phyloP scores from a whole-genome alignment of 1,284 basidiomycete species.

The Leccinum griseonigrum region DNA sequence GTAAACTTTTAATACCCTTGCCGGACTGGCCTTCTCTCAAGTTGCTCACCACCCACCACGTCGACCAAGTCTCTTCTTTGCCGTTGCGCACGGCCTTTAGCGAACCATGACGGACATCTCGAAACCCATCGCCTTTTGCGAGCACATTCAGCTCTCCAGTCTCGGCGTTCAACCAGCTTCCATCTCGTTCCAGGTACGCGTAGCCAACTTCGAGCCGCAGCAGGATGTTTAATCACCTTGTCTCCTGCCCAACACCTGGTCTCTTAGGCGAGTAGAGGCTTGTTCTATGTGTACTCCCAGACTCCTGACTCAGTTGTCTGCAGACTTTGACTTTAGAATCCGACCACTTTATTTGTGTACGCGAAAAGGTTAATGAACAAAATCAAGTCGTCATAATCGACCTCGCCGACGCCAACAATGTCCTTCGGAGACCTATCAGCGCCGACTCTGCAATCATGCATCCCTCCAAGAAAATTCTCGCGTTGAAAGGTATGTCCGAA shows the following conservation, averaged over 20 bases:
- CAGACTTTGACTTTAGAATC: constrained; percentile 92
- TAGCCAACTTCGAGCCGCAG: constrained; percentile 30
- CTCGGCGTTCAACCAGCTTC: constrained; percentile 95
- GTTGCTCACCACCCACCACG: constrained; percentile 20
- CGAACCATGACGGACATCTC: constrained; percentile 44
- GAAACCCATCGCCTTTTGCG: constrained; percentile 81
- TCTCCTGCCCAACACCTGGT: constrained; percentile 5
- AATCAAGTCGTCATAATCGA: constrained; percentile 98
- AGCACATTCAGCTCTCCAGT: constrained; percentile 92
- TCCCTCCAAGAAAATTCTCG: constrained; percentile 94
- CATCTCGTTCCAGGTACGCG: constrained; percentile 91
- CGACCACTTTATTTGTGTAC: constrained; percentile 94
- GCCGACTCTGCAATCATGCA: constrained; percentile 99
- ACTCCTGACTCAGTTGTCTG: constrained; percentile 10
- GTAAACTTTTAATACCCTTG: constrained; percentile 29
- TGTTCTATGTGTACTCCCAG: background rate
- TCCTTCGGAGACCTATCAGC: constrained; percentile 94
- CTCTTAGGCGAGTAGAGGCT: constrained; percentile 19
- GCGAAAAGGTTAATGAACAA: constrained; percentile 86
- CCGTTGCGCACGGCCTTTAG: constrained; percentile 15
- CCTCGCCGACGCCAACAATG: constrained; percentile 93
- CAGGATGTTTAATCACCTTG: constrained; percentile 30
- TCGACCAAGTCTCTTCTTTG: constrained; percentile 14
- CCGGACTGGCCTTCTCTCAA: constrained; percentile 2
- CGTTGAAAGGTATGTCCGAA: constrained; percentile 75